A percentile compares a stretch with the other conserved stretches of the same genome.
Conservation (phyloP, 441 rosid species). For the Jatropha multifida region DNA sequence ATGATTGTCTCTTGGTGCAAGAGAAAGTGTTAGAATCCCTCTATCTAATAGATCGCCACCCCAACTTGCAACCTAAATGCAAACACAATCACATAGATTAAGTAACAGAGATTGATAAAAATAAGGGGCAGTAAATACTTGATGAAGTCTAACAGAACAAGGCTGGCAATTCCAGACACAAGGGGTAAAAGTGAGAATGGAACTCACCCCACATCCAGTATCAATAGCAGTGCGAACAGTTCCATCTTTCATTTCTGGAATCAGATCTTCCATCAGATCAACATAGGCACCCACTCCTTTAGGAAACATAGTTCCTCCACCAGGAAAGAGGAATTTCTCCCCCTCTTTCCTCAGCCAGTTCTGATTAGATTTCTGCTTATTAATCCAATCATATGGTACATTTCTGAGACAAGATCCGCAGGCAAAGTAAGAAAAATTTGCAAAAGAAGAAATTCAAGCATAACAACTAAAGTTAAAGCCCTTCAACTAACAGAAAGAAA, state of each 20-base stretch:
- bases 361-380: slow-evolving; percentile 93
- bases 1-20: slow-evolving; percentile 97
- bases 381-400: slow-evolving; percentile 97
- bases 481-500: not conserved
- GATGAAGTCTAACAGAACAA: not conserved
- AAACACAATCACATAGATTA: slow-evolving; percentile 15
- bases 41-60: slow-evolving; percentile 95
- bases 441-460: not conserved
- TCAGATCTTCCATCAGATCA: slow-evolving; percentile 87
- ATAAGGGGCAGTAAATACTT: not conserved
- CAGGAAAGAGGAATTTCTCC: slow-evolving; percentile 90
- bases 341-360: slow-evolving; percentile 91
- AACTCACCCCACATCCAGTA: slow-evolving; percentile 96
- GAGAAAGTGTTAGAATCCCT: slow-evolving; percentile 86
- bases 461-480: slow-evolving; percentile 1
- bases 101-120: slow-evolving; percentile 9
- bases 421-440: slow-evolving; percentile 9
- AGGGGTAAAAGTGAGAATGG: not conserved
- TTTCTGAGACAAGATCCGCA: slow-evolving; percentile 57
- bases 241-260: slow-evolving; percentile 94
- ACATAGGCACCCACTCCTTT: slow-evolving; percentile 91
- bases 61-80: slow-evolving; percentile 93
- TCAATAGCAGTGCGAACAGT: slow-evolving; percentile 89
- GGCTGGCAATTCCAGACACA: not conserved
- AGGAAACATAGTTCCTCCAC: slow-evolving; percentile 99